phyloP scores from a whole-genome alignment of 2,329 filamentous ascomycete species.

The Sphaerulina vaccinii region DNA sequence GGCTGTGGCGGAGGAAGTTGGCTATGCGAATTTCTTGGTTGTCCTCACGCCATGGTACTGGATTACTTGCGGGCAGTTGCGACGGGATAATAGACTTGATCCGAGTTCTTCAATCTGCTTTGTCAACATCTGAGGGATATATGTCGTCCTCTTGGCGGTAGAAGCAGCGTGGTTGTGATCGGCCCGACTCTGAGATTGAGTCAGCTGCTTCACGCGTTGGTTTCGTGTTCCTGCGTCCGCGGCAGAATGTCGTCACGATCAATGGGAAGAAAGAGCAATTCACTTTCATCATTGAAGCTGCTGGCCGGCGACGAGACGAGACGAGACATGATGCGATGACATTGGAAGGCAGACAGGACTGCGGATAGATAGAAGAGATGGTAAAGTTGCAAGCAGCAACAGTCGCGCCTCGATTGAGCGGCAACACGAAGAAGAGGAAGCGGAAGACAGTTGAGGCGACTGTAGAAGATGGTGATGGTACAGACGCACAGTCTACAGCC shows the following conservation, averaged over 20 bases:
- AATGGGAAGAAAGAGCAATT: not conserved
- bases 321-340: not conserved
- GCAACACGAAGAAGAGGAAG: slow-evolving; percentile 20
- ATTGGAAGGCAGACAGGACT: not conserved
- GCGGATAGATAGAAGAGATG: slow-evolving; percentile 35
- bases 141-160: not conserved
- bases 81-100: too few species aligned
- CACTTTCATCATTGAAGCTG: not conserved
- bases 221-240: not conserved
- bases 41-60: slow-evolving; percentile 20
- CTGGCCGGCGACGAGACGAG: not conserved
- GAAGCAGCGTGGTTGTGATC: not conserved
- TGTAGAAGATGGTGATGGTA: slow-evolving; percentile 7
- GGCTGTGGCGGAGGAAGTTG: not conserved
- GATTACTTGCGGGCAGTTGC: slow-evolving; percentile 6
- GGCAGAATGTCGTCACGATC: slow-evolving; percentile 7
- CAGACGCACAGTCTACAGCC: slow-evolving; percentile 3
- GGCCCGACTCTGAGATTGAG: not conserved
- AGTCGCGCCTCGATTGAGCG: slow-evolving; percentile 20
- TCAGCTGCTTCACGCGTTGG: slow-evolving; percentile 1
- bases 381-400: slow-evolving; percentile 50
- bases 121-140: not conserved
- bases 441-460: slow-evolving; percentile 13
- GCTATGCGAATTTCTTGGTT: not conserved
- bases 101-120: too few species aligned